Base-by-base conservation (phyloP, 257 asterid genomes). In the Euphrasia confusa region DNA sequence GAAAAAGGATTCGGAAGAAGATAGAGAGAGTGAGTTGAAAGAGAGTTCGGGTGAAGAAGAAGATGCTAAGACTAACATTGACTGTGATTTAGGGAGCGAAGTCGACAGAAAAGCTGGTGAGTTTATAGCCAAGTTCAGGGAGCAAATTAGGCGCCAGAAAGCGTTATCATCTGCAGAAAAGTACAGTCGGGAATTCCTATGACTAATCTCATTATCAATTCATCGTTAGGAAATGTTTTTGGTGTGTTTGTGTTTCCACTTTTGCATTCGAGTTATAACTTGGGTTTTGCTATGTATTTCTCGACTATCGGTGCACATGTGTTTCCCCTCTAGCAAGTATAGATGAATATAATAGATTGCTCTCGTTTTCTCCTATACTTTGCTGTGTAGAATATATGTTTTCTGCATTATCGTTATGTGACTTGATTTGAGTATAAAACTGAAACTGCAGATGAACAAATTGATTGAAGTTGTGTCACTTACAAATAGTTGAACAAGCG, bases 91-190 rank as follows among this genome's bases (percentile, higher is more conserved):
- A 50, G 56, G 56, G 30, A 50, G 94, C 54, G 97, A 90, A 80
- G 56, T 50, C 17, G 56, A 50, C 9, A 50, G 28, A 17, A 50
- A 50, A 45, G 52, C 95, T 21, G 96, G 78, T 4, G 98, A 91
- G 76, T 91, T 91, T 64, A 91, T 91, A 54, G 98, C 98, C 55
- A 91, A 86, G 79, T 88, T 91, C 70, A 83, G 86, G 77, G 87
- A 84, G 81, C 98, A 91, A 63, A 91, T 91, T 58, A 75, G 95
- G 80, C 92, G 78, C 65, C 98, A 91, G 72, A 86, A 86, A 75
- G 62, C 75, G 58, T 81, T 79, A 65, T 81, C 80, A 65, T 77
- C 82, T 21, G 37, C 57, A 4, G 71, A 27, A 24, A 39, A 39
- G 17, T 27, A 54, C 10, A 54, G 60, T 14, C 58, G 58, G 56